Evolutionary conservation across 2,329 filamentous ascomycete genomes (phyloP).

Genomic region (Cadophora sp.): DNA sequence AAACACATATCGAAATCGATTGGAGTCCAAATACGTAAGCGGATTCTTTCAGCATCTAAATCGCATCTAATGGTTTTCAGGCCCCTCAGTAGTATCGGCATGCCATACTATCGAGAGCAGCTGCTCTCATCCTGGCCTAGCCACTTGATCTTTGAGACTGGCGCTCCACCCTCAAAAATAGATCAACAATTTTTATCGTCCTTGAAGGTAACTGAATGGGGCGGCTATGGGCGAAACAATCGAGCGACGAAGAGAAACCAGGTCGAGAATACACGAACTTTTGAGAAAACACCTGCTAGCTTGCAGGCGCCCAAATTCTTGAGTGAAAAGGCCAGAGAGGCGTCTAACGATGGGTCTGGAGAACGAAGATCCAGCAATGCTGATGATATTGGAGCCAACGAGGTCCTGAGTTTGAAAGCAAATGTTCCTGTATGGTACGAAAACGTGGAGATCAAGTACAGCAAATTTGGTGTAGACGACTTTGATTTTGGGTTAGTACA

Average conservation of each 20-base stretch:
- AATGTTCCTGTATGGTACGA: conserved; percentile 90
- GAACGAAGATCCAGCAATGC: conserved; percentile 57
- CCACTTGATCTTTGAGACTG: conserved; percentile 83
- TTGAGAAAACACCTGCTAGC: conserved; percentile 63
- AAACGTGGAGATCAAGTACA: conserved; percentile 98
- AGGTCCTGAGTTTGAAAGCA: conserved; percentile 76
- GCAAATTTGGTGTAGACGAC: conserved; percentile 98
- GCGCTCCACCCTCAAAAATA: conserved; percentile 78
- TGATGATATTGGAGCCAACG: conserved; percentile 70
- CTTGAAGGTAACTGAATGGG: conserved; percentile 76
- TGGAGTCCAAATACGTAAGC: conserved; percentile 73
- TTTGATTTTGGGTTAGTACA: conserved; percentile 86
- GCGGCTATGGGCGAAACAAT: conserved; percentile 79
- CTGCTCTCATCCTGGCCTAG: conserved; percentile 90
- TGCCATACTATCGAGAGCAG: conserved; percentile 91
- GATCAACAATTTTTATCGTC: conserved; percentile 73
- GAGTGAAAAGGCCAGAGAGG: conserved; percentile 87
- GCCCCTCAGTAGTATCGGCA: conserved; percentile 83
- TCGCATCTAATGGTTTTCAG: conserved; percentile 48
- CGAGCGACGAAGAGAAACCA: conserved; percentile 80
- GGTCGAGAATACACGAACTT: conserved; percentile 74
- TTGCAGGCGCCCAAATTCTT: conserved; percentile 87
- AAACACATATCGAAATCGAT: conserved; percentile 58
- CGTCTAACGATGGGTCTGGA: conserved; percentile 53
- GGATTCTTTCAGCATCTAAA: background rate